Percentiles rank a stretch among this genome's conserved stretches.
Conservation (phyloP, 768 basidiomycete genomes). For the Boletus subparvulus region DNA sequence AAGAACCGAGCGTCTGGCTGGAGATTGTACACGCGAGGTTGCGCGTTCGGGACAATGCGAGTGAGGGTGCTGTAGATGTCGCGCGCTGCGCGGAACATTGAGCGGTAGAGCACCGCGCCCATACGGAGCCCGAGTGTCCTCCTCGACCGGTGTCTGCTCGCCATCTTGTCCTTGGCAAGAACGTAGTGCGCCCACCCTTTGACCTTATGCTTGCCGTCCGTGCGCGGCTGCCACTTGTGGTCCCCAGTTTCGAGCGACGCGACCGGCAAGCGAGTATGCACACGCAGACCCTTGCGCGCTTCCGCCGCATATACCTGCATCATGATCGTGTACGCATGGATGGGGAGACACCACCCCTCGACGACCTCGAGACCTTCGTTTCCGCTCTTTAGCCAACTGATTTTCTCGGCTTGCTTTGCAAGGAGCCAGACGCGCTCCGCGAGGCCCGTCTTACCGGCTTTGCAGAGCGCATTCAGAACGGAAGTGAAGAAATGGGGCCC, state of each 20-base stretch:
- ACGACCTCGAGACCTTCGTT: constrained; percentile 19
- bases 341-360: constrained; percentile 62
- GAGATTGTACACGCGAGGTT: constrained; percentile 37
- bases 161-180: constrained; percentile 21
- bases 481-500: constrained; percentile 63
- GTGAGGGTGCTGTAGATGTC: constrained; percentile 26
- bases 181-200: constrained; percentile 39
- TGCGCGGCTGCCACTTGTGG: constrained; percentile 18
- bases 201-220: constrained; percentile 20
- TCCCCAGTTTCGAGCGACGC: constrained; percentile 3
- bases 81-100: constrained; percentile 36
- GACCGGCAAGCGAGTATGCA: constrained; percentile 8
- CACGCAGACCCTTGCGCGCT: constrained; percentile 32
- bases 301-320: constrained; percentile 56
- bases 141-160: constrained; percentile 24
- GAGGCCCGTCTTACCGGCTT: constrained; percentile 51
- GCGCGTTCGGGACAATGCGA: constrained; percentile 22
- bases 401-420: constrained; percentile 56
- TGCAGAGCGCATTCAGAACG: constrained; percentile 60
- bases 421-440: constrained; percentile 66
- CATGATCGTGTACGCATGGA: constrained; percentile 73
- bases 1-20: constrained; percentile 65
- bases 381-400: constrained; percentile 44
- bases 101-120: constrained; percentile 34
- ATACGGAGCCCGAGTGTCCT: constrained; percentile 31